phyloP scores from a whole-genome alignment of 176 grass and related monocot genomes.

The Puya raimondii region DNA sequence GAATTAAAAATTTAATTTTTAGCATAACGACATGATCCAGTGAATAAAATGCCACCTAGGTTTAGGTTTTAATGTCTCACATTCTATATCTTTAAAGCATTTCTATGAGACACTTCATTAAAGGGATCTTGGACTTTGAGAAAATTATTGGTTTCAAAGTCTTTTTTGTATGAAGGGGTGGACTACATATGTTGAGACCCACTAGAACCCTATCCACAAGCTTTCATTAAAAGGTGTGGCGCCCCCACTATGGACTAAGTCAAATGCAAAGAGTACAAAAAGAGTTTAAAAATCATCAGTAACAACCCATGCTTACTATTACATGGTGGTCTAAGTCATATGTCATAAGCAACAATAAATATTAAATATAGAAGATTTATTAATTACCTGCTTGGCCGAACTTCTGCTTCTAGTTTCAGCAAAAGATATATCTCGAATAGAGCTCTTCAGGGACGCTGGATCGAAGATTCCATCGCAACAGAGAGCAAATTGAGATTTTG shows the following conservation, averaged over 20 bases:
- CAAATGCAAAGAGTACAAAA: no score
- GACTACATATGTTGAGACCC: background rate
- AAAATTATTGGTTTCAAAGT: background rate
- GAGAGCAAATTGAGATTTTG: no score
- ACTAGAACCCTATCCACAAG: background rate
- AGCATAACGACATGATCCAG: conserved; percentile 4
- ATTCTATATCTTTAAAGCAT: conserved; percentile 1
- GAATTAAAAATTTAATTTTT: background rate
- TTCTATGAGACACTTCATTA: background rate
- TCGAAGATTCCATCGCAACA: no score
- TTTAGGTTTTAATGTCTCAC: conserved; percentile 12
- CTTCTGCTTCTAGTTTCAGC: no score
- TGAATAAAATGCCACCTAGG: conserved; percentile 4
- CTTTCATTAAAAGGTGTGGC: background rate
- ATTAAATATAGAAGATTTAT: background rate
- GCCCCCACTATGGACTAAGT: no score
- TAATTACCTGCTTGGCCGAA: background rate
- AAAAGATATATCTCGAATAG: no score
- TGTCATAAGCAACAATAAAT: background rate
- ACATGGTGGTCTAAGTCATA: no score
- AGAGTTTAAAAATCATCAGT: no score
- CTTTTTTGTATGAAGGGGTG: background rate
- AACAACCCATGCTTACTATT: no score
- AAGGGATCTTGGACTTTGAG: background rate
- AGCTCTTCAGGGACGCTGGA: no score